Evolutionary conservation across 345 rosid genomes (phyloP).

Genomic region (Populus nigra): DNA sequence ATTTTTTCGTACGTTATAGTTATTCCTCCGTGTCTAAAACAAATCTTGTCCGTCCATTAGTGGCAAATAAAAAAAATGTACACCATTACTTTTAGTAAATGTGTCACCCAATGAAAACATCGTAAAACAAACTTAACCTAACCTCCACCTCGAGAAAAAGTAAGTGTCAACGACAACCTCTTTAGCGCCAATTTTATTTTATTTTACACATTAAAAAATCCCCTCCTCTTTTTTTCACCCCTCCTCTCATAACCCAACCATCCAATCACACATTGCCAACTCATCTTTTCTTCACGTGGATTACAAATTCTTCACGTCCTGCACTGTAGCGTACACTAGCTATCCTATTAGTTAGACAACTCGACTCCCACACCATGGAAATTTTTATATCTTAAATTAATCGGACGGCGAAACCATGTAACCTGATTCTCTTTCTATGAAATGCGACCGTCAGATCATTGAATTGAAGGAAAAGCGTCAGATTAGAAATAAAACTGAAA

Average conservation of each 20-base stretch:
- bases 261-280: conserved; percentile 5
- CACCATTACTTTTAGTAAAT: too few relatives aligned
- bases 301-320: not conserved
- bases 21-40: not conserved
- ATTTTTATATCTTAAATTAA: conserved; percentile 6
- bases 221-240: conserved; percentile 1
- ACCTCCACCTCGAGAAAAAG: not conserved
- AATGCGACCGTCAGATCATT: conserved; percentile 52
- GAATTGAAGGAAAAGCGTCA: conserved; percentile 28
- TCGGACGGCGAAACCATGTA: conserved; percentile 44
- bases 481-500: conserved; percentile 35
- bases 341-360: not conserved
- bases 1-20: not conserved
- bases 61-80: too few relatives aligned
- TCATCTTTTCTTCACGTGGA: conserved; percentile 30
- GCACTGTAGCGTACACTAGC: not conserved
- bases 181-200: conserved; percentile 34
- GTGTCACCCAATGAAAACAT: not conserved
- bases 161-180: conserved; percentile 1
- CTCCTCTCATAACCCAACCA: not conserved
- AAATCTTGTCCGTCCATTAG: not conserved
- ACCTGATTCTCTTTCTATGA: conserved; percentile 39
- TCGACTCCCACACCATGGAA: conserved; percentile 1
- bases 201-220: not conserved
- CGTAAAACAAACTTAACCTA: not conserved